These are phyloP conservation scores for Galerina marginata DNA, from an alignment of 768 basidiomycete species.

Conservation along the genomic window DNA sequence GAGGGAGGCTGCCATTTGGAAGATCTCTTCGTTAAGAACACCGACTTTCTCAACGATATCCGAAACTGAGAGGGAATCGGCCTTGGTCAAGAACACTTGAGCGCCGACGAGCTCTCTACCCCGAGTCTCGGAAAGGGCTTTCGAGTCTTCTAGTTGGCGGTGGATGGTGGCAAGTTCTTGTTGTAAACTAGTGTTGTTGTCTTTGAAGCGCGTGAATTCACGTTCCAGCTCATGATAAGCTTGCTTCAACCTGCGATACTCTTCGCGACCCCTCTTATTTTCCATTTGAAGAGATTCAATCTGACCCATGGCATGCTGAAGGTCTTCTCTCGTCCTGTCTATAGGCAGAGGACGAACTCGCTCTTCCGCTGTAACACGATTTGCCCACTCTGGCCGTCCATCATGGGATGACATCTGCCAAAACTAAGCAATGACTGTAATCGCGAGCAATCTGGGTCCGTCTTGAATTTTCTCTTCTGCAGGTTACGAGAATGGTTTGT, in stretches of 20 bases:
- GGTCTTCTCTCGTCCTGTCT: background rate
- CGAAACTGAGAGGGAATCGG: constrained; percentile 20
- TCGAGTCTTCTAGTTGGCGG: constrained; percentile 16
- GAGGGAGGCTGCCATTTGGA: constrained; percentile 26
- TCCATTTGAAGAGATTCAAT: background rate
- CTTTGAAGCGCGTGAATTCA: constrained; percentile 1
- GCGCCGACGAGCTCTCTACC: constrained; percentile 32
- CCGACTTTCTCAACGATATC: constrained; percentile 26
- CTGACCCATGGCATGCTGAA: background rate
- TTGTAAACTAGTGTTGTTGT: background rate
- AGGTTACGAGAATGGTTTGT: no score
- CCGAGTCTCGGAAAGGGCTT: constrained; percentile 34
- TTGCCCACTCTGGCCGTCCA: no score
- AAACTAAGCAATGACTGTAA: no score
- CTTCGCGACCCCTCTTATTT: background rate
- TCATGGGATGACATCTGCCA: no score
- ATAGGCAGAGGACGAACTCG: background rate
- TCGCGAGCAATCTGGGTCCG: no score
- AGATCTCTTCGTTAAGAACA: constrained; percentile 19
- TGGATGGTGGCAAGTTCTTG: constrained; percentile 16
- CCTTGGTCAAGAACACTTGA: constrained; percentile 26
- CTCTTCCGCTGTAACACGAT: no score
- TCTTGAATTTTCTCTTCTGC: no score
- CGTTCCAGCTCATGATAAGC: constrained; percentile 2
- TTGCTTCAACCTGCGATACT: background rate